Base-by-base conservation (phyloP, 2,329 filamentous ascomycete genomes). In the Trichoderma koningiopsis region DNA sequence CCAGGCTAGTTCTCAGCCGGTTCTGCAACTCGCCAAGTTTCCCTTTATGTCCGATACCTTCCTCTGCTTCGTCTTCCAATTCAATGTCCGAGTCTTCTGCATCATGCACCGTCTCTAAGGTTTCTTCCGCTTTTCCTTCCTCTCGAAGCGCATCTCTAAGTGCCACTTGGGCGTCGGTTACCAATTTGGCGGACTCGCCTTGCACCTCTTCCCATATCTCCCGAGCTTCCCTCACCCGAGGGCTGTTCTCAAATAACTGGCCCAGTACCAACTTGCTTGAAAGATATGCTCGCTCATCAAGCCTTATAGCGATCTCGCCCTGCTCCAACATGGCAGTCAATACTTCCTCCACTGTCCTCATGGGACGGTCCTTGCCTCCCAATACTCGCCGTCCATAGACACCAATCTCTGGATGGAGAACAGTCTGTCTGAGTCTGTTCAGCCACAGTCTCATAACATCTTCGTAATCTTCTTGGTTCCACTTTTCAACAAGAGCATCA, bases 261-360 rank as follows among this genome's bases (percentile, higher is more conserved):
- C 93, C 95, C 67, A 88, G 85, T 19, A 85, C 86, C 56, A 97
- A 81, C 71, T 88, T 88, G 40, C 84, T 84, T 2, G 87, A 77
- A 7, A 97, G 83, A 59, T 91, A 84, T 2, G 84, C 81, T 64
- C 93, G 87, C 75, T 96, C 90, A 69, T 95, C 90, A 0, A 85
- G 80, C 63, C 90, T 87, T 68, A 95, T 86, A 0, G 81, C 77
- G 6, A 83, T 83, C 69, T 95, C 92, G 55, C 91, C 94, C 75
- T 95, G 90, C 68, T 97, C 93, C 69, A 97, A 91, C 95, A 99
- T 97, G 5, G 91, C 89, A 72, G 93, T 90, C 13, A 99, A 83
- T 1, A 98, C 95, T 78, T 98, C 92, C 22, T 90, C 87, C 1
- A 97, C 91, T 0, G 94, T 96, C 14, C 92, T 87, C 72, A 97